These are phyloP conservation scores for Forsythia suspensa DNA, from an alignment of 257 asterid species.

Conservation along the genomic window DNA sequence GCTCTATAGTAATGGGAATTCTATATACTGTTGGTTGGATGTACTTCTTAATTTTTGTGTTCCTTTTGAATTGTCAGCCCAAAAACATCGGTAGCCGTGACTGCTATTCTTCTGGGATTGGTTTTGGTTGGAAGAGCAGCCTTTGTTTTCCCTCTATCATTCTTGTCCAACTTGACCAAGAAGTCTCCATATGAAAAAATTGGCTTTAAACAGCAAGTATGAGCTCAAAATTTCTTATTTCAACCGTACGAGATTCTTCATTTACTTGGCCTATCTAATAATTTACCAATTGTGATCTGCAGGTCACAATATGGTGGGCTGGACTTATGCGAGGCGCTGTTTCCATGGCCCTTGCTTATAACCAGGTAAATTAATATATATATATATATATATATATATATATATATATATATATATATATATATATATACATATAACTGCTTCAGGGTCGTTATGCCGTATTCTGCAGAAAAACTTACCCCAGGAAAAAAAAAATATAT, in stretches of 20 bases:
- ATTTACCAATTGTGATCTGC: slow-evolving; percentile 10
- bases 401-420: neutral
- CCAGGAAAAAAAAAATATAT: neutral
- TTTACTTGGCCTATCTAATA: slow-evolving; percentile 2
- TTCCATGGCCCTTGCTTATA: slow-evolving; percentile 70
- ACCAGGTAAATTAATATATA: slow-evolving; percentile 35
- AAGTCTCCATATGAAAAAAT: slow-evolving; percentile 4
- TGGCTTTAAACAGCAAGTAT: slow-evolving; percentile 22
- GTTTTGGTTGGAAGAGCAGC: slow-evolving; percentile 31
- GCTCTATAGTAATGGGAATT: neutral
- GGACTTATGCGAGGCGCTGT: slow-evolving; percentile 74
- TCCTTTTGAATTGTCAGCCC: slow-evolving; percentile 16
- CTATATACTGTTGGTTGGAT: neutral
- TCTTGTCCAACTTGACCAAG: slow-evolving; percentile 19
- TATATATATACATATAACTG: neutral
- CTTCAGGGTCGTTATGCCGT: neutral
- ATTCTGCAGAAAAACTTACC: neutral
- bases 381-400: neutral
- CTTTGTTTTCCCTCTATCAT: slow-evolving; percentile 23
- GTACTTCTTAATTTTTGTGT: neutral
- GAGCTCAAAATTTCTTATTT: neutral
- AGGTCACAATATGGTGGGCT: slow-evolving; percentile 74
- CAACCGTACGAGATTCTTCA: slow-evolving; percentile 16
- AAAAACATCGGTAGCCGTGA: slow-evolving; percentile 16
- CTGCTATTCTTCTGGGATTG: slow-evolving; percentile 23